A percentile compares a stretch with the other conserved stretches of the same genome.
Evolutionary conservation across 2,329 filamentous ascomycete genomes (phyloP).

Genomic region (Rasamsonia emersonii): DNA sequence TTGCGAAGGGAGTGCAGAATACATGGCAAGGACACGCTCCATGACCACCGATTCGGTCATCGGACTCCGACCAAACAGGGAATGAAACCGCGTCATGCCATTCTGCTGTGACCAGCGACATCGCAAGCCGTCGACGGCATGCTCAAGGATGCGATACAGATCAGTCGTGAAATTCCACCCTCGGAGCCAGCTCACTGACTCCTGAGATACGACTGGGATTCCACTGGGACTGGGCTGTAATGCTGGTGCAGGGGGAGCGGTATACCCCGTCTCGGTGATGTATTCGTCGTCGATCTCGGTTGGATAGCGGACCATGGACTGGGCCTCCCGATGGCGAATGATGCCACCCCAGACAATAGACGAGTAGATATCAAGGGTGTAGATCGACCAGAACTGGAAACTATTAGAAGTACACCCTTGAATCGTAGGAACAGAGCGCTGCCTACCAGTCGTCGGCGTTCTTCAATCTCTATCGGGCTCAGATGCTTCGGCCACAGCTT

Average conservation of each 20-base stretch:
- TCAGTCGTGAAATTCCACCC: constrained; percentile 53
- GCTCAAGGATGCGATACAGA: constrained; percentile 48
- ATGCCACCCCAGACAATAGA: constrained; percentile 45
- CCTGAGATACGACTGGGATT: constrained; percentile 8
- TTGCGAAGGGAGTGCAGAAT: constrained; percentile 15
- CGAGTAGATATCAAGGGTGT: constrained; percentile 48
- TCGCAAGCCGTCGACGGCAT: constrained; percentile 27
- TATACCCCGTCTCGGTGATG: constrained; percentile 25
- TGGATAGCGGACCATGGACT: constrained; percentile 41
- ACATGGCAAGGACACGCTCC: constrained; percentile 17
- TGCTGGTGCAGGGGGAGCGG: constrained; percentile 11
- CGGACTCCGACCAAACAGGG: constrained; percentile 13
- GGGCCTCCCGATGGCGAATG: constrained; percentile 38
- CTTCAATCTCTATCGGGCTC: constrained; percentile 39
- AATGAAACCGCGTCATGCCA: constrained; percentile 1
- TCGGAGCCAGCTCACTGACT: constrained; percentile 38
- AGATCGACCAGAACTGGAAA: constrained; percentile 48
- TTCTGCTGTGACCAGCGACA: not conserved
- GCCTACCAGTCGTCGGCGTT: constrained; percentile 40
- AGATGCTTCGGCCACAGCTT: constrained; percentile 42
- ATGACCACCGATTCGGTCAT: constrained; percentile 18
- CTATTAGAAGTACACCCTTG: constrained; percentile 4
- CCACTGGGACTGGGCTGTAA: constrained; percentile 10
- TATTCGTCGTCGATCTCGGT: constrained; percentile 41
- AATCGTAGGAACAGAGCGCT: no score